Conservation (phyloP, 2,329 filamentous ascomycete species). For the Arthrobotrys pseudoclavata region DNA sequence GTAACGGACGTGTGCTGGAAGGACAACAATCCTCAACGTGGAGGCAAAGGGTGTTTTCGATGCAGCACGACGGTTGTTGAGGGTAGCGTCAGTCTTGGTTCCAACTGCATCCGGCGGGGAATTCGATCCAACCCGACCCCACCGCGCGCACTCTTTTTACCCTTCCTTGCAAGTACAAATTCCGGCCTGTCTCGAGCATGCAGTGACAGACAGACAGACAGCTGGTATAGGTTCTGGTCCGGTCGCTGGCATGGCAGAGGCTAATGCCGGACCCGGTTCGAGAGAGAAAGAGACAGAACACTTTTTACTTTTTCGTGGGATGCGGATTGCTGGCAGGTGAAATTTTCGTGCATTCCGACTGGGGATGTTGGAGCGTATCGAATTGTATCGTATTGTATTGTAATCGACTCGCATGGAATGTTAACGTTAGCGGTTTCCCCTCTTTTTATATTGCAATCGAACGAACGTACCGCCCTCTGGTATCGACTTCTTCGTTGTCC, state of each 20-base stretch:
- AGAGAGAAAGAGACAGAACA: neutral
- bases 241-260: neutral
- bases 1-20: neutral
- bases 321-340: slow-evolving; percentile 30
- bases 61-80: no score
- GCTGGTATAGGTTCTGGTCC: neutral
- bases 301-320: slow-evolving; percentile 7
- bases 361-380: no score
- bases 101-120: no score
- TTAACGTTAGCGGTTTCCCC: neutral
- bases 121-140: no score
- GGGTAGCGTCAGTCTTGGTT: no score
- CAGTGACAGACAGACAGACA: neutral
- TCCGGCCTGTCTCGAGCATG: neutral
- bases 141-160: no score
- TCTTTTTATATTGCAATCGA: slow-evolving; percentile 4
- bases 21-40: no score
- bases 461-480: no score
- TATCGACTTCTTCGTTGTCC: no score
- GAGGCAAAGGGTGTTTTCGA: slow-evolving; percentile 3
- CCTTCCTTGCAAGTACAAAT: no score
- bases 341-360: slow-evolving; percentile 24
- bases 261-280: slow-evolving; percentile 11
- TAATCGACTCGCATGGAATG: no score
- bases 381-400: neutral